phyloP scores from a whole-genome alignment of 2,329 filamentous ascomycete genomes.

The Dothiorella sarmentorum region DNA sequence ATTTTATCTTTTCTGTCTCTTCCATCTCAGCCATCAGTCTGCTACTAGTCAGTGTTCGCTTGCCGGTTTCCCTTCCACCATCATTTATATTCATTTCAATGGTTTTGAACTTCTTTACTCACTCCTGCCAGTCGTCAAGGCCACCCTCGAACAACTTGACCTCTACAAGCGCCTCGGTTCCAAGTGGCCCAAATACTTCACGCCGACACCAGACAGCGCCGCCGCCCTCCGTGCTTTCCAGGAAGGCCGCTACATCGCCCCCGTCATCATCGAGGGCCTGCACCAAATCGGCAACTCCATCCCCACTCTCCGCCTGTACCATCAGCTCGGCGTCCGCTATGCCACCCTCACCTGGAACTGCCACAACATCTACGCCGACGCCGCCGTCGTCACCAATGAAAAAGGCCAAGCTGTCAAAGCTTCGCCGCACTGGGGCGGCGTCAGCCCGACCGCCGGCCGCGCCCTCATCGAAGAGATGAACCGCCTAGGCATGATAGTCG shows the following conservation, averaged over 20 bases:
- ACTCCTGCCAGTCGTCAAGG: slow-evolving; percentile 53
- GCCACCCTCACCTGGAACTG: slow-evolving; percentile 91
- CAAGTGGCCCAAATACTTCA: slow-evolving; percentile 67
- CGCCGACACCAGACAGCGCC: slow-evolving; percentile 57
- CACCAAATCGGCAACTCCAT: slow-evolving; percentile 90
- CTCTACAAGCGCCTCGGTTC: slow-evolving; percentile 62
- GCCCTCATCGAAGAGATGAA: slow-evolving; percentile 85
- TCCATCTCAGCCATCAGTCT: background rate
- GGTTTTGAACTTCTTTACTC: background rate
- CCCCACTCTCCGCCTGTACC: slow-evolving; percentile 70
- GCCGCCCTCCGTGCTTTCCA: slow-evolving; percentile 57
- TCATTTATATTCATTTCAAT: too few species aligned
- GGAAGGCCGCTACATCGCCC: slow-evolving; percentile 32
- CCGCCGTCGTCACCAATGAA: slow-evolving; percentile 61
- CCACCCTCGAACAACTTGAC: slow-evolving; percentile 73
- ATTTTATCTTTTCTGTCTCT: background rate
- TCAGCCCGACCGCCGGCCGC: slow-evolving; percentile 68
- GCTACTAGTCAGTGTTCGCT: too few species aligned
- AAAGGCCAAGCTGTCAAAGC: slow-evolving; percentile 39
- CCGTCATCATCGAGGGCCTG: slow-evolving; percentile 60
- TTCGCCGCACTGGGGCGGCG: slow-evolving; percentile 64
- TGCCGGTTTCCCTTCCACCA: too few species aligned
- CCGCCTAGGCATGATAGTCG: slow-evolving; percentile 88
- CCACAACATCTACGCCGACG: slow-evolving; percentile 85
- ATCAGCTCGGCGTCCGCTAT: slow-evolving; percentile 79